A percentile compares a stretch with the other conserved stretches of the same genome.
Evolutionary conservation across 2,329 filamentous ascomycete species (phyloP).

Genomic region (Diaporthe sp.): DNA sequence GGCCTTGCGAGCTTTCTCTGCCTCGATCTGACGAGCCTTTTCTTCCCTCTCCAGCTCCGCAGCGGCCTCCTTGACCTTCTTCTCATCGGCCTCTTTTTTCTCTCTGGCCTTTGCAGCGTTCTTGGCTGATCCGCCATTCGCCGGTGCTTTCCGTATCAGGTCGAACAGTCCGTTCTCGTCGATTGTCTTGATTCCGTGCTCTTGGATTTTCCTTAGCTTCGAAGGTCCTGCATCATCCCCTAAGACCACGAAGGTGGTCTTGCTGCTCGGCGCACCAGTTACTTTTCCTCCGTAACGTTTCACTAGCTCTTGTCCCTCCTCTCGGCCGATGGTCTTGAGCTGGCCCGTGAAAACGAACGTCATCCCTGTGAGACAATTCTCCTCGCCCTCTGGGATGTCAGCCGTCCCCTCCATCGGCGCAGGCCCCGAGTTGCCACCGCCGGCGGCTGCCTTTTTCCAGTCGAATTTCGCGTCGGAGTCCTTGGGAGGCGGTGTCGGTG

Average conservation of each 20-base stretch:
- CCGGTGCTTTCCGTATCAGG: constrained; percentile 82
- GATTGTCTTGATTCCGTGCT: constrained; percentile 87
- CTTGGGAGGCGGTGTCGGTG: constrained; percentile 84
- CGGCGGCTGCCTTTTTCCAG: constrained; percentile 71
- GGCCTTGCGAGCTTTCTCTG: constrained; percentile 64
- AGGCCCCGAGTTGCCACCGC: constrained; percentile 70
- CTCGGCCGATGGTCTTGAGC: constrained; percentile 81
- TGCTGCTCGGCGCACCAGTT: constrained; percentile 85
- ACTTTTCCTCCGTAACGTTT: constrained; percentile 96
- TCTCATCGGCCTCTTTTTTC: constrained; percentile 86
- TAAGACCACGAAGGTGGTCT: constrained; percentile 93
- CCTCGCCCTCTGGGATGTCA: constrained; percentile 83
- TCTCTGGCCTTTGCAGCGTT: constrained; percentile 86
- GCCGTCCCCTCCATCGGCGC: constrained; percentile 71
- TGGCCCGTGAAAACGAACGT: constrained; percentile 97
- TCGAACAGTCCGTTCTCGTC: constrained; percentile 93
- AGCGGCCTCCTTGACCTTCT: constrained; percentile 83
- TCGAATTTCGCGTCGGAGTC: constrained; percentile 81
- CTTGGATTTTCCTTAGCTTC: constrained; percentile 87
- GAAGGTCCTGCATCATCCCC: constrained; percentile 92
- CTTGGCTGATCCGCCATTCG: constrained; percentile 87
- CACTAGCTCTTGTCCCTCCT: constrained; percentile 86
- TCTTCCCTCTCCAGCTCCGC: constrained; percentile 89
- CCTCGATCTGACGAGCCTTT: constrained; percentile 63
- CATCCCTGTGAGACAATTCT: constrained; percentile 90